Evolutionary conservation across 176 grass and related monocot species (phyloP).

Genomic region (Chloris gayana): DNA sequence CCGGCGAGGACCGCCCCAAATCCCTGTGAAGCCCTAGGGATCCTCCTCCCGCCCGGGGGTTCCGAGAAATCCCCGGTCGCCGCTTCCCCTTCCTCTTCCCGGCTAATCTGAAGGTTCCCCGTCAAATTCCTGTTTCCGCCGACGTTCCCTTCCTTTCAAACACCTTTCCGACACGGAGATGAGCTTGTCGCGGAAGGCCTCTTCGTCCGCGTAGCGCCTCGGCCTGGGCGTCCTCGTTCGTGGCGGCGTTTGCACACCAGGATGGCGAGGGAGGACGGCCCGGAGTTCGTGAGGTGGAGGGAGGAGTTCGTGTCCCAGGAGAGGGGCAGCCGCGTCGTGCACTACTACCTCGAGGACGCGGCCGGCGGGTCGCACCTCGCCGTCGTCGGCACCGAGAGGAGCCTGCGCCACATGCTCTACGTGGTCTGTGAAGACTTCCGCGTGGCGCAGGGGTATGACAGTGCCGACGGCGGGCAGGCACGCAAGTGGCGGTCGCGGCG

Average conservation of each 20-base stretch:
- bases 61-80: slow-evolving; percentile 41
- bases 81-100: slow-evolving; percentile 18
- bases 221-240: slow-evolving; percentile 12
- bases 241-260: neutral
- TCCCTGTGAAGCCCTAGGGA: slow-evolving; percentile 41
- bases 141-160: neutral
- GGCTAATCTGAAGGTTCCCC: slow-evolving; percentile 35
- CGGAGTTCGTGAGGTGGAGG: slow-evolving; percentile 88
- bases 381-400: slow-evolving; percentile 85
- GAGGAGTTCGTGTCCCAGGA: slow-evolving; percentile 95
- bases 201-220: slow-evolving; percentile 5
- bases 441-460: slow-evolving; percentile 33
- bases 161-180: neutral
- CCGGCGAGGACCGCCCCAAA: slow-evolving; percentile 33
- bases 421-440: slow-evolving; percentile 83
- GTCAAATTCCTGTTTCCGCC: slow-evolving; percentile 20
- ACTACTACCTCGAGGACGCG: slow-evolving; percentile 89
- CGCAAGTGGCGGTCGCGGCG: slow-evolving; percentile 94
- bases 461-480: slow-evolving; percentile 30
- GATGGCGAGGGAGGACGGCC: slow-evolving; percentile 62
- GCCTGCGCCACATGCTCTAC: slow-evolving; percentile 96
- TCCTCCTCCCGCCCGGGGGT: slow-evolving; percentile 32
- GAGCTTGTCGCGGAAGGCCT: neutral
- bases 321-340: slow-evolving; percentile 86
- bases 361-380: slow-evolving; percentile 80